Base-by-base conservation (phyloP, 495 filamentous ascomycete species). In the Penicillium cinerascens region DNA sequence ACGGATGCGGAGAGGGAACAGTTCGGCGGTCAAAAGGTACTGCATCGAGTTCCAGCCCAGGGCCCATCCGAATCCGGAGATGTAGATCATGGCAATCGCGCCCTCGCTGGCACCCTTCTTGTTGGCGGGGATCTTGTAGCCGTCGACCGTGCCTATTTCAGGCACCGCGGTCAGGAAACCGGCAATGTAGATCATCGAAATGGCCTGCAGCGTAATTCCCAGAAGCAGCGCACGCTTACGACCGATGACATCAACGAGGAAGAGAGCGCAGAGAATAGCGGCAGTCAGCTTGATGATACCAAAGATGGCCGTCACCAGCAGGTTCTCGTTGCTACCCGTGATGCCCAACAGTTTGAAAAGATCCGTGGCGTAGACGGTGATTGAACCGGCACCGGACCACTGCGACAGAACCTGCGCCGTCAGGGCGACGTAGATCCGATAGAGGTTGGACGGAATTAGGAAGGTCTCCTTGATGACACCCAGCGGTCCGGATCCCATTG, bases 41-140 rank as follows among this genome's bases (percentile, higher is more conserved):
- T 87, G 87, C 74, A 88, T 87, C 4, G 74, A 78, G 60, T 88
- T 88, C 84, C 86, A 89, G 43, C 87, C 86, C 0, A 88, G 70
- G 0, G 86, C 85, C 86, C 87, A 90, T 2, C 86, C 84, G 15
- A 80, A 65, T 3, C 83, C 84, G 0, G 78, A 83, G 38, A 88
- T 33, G 54, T 83, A 88, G 45, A 88, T 85, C 79, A 84, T 82
- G 23, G 78, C 81, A 51, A 87, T 79, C 15, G 80, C 84, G 29
- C 75, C 83, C 40, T 72, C 66, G 42, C 79, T 79, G 5, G 73
- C 69, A 42, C 55, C 71, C 10, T 58, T 48, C 36, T 69, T 26
- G n/a, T 60, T 58, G 2, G 35, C 60, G 0, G 68, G 68, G n/a
- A 74, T 54, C 47, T 57, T 43, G 52, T 62, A 67, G 52, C 18